Evolutionary conservation across 1,139 yeast genomes (phyloP).

Genomic region (Saccharomyces hybrid): DNA sequence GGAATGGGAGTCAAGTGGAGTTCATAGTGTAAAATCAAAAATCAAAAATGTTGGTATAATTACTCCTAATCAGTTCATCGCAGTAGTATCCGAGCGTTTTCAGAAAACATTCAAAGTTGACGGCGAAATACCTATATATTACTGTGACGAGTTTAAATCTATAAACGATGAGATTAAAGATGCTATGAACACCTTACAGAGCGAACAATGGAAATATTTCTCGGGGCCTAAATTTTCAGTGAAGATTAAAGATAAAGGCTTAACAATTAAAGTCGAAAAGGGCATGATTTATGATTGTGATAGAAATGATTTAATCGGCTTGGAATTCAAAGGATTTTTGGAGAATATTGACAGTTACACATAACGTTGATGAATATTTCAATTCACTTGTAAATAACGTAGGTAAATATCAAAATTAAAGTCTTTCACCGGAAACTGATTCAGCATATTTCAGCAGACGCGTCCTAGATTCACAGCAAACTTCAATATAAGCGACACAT

Average conservation of each 20-base stretch:
- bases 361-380: neutral
- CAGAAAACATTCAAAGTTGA: conserved; percentile 6
- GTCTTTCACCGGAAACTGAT: neutral
- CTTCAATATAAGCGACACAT: too few species aligned
- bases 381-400: conserved; percentile 3
- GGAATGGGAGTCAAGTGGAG: conserved; percentile 49
- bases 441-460: neutral
- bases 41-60: conserved; percentile 52
- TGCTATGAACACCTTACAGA: conserved; percentile 16
- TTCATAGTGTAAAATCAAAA: conserved; percentile 70
- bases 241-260: conserved; percentile 7
- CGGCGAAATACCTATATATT: conserved; percentile 16
- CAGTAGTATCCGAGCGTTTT: conserved; percentile 22
- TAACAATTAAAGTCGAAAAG: conserved; percentile 20
- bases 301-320: conserved; percentile 12
- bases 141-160: conserved; percentile 21
- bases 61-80: conserved; percentile 20
- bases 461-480: neutral
- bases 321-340: conserved; percentile 54
- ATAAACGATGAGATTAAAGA: conserved; percentile 19
- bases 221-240: conserved; percentile 28
- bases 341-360: conserved; percentile 1
- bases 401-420: neutral
- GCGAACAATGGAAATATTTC: conserved; percentile 26
- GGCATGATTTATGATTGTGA: conserved; percentile 21